Evolutionary conservation across 371 early-diverging fungal genomes (phyloP).

Genomic region (Capniomyces stellatus): DNA sequence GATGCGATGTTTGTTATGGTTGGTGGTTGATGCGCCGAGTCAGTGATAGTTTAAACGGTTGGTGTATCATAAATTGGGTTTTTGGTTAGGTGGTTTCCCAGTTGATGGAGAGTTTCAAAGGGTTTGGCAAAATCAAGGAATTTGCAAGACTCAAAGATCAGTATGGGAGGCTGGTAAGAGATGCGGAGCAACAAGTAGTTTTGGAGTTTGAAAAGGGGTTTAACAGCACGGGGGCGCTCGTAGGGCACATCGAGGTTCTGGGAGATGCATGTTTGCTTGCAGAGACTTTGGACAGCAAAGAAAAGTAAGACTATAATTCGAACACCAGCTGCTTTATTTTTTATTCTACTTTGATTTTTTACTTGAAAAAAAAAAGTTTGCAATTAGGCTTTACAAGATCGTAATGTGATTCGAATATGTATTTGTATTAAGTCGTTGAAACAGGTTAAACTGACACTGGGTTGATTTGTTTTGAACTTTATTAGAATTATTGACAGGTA

Average conservation of each 20-base stretch:
- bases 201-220: constrained; percentile 54
- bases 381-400: too few relatives aligned
- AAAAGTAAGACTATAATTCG: constrained; percentile 11
- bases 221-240: constrained; percentile 18
- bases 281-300: constrained; percentile 36
- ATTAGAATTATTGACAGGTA: constrained; percentile 49
- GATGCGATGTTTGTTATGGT: too few relatives aligned
- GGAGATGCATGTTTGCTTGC: constrained; percentile 63
- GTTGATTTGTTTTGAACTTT: not conserved
- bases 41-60: too few relatives aligned
- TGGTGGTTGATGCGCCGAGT: too few relatives aligned
- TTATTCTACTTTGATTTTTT: too few relatives aligned
- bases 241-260: constrained; percentile 32
- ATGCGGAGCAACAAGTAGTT: constrained; percentile 50
- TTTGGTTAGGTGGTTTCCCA: not conserved
- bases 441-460: too few relatives aligned
- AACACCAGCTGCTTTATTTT: too few relatives aligned
- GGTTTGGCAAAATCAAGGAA: not conserved
- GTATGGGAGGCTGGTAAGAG: constrained; percentile 38
- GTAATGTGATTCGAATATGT: too few relatives aligned
- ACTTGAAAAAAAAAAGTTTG: too few relatives aligned
- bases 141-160: constrained; percentile 31
- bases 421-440: too few relatives aligned
- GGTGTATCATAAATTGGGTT: too few relatives aligned
- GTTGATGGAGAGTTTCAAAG: not conserved